Conservation (phyloP, 2,329 filamentous ascomycete species). For the Scleromitrula shiraiana region DNA sequence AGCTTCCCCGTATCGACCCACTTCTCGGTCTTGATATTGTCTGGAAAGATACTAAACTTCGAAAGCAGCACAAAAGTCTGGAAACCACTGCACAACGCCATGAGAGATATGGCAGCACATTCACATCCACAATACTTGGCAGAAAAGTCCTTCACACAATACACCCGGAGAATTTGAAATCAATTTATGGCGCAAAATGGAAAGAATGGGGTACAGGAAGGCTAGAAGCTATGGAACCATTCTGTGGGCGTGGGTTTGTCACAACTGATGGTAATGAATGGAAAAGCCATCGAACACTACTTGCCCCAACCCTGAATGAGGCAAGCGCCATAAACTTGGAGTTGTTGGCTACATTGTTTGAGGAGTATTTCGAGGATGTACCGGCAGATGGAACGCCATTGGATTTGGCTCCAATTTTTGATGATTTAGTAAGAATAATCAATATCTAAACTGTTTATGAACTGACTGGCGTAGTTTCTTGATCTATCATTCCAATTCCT, state of each 20-base stretch:
- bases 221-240: not conserved
- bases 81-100: not conserved
- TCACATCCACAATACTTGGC: not conserved
- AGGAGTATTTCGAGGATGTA: not conserved
- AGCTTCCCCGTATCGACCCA: not conserved
- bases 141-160: not conserved
- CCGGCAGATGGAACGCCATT: not conserved
- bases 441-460: not conserved
- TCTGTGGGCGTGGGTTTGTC: slow-evolving; percentile 3
- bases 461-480: not conserved
- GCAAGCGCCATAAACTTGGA: not conserved
- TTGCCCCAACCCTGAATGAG: slow-evolving; percentile 1
- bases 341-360: not conserved
- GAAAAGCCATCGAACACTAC: not conserved
- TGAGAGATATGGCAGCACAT: not conserved
- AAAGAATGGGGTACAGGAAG: not conserved
- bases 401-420: not conserved
- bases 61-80: not conserved
- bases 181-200: not conserved
- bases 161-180: slow-evolving; percentile 1
- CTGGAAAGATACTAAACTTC: not conserved
- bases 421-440: not conserved
- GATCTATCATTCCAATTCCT: slow-evolving; percentile 4
- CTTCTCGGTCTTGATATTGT: slow-evolving; percentile 2
- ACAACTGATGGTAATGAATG: slow-evolving; percentile 5